Conservation (phyloP, 2,329 filamentous ascomycete species). For the Macrophomina pseudophaseolina region DNA sequence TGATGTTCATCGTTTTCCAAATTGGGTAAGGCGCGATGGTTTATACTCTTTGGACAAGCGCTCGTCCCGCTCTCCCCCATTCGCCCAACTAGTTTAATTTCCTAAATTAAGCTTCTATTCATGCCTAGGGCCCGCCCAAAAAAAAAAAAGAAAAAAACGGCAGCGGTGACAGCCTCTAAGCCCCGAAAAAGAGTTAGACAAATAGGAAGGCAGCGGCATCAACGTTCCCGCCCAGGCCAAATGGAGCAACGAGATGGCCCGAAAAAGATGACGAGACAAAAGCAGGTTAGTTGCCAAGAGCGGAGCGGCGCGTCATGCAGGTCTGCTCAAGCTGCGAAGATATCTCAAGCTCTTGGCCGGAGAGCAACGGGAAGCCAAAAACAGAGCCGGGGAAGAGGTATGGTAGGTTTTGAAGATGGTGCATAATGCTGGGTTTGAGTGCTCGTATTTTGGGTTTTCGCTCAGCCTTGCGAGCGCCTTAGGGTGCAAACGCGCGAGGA, state of each 20-base stretch:
- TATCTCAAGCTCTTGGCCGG: background rate
- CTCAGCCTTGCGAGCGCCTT: background rate
- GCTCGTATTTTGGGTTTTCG: conserved; percentile 1
- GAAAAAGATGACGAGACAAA: background rate
- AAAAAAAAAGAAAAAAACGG: background rate
- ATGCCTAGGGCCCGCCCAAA: background rate
- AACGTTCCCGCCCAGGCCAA: background rate
- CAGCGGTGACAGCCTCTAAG: background rate
- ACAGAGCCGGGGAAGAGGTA: too few species aligned
- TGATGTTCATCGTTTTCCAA: background rate
- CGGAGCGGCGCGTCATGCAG: background rate
- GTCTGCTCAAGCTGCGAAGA: background rate
- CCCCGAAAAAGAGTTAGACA: background rate
- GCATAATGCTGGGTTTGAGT: background rate
- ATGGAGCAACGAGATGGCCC: background rate
- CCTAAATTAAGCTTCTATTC: background rate
- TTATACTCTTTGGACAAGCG: background rate
- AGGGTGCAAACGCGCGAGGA: background rate
- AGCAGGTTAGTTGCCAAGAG: background rate
- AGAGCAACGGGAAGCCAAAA: background rate
- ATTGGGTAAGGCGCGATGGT: background rate
- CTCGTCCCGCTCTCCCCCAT: background rate
- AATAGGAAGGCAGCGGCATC: conserved; percentile 5
- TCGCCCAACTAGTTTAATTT: background rate
- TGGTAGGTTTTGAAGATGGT: background rate